Base-by-base conservation (phyloP, 495 filamentous ascomycete species). In the Terfezia claveryi region DNA sequence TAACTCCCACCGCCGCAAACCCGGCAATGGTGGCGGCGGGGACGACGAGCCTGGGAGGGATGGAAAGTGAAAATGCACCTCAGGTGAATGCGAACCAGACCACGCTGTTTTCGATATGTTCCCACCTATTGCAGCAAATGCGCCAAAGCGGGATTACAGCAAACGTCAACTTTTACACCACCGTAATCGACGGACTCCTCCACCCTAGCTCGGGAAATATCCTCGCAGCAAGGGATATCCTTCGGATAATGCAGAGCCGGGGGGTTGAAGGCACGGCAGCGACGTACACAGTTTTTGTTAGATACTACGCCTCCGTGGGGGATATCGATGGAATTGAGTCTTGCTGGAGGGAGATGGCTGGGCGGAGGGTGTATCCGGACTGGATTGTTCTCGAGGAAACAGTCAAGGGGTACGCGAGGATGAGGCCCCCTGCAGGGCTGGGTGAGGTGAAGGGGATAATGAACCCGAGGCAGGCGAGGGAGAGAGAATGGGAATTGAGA, bases 231-330 rank as follows among this genome's bases (percentile, higher is more conserved):
- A 72, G 74, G 41, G 70, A 67, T 14, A 70, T 87, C 4, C 69
- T 87, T 11, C 67, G 67, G 1, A 74, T 80, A 61, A 82, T 89
- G 69, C 66, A 67, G 57, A 46, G 53, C 4, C 62, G 69, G 49
- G 70, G 71, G 9, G 57, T 82, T 36, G 65, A 72, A 58, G 71
- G 79, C 0, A 73, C 72, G 3, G 59, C 73, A 6, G 73, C 81
- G 54, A 73, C 85, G 61, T 83, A 82, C 71, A 83, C 82, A 27
- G 79, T 79, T 60, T 70, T 88, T 8, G 62, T 80, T n/a, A 72
- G 76, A n/a, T 68, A 81, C 67, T 79, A 79, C 66, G 85, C 86
- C 62, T 41, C 65, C 4, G 70, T 63, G 57, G 50, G 12, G 62
- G n/a, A 83, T 60, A 59, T 81, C 27, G 66, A 62, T 1, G 76